phyloP scores from a whole-genome alignment of 2,329 filamentous ascomycete species.

The Zasmidium cellare region DNA sequence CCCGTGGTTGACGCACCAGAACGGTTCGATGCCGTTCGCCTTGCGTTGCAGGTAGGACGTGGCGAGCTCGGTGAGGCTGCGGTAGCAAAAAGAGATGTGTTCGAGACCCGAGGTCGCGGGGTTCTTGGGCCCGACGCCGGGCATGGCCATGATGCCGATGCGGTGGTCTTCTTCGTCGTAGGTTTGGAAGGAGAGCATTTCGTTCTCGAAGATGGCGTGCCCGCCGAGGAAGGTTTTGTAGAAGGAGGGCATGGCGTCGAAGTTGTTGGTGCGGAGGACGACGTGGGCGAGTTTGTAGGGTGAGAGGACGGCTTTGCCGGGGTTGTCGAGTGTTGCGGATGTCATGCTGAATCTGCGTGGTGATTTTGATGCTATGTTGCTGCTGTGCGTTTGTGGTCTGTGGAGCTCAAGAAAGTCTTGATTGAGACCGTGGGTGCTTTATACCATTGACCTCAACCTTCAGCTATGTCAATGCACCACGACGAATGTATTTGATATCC shows the following conservation, averaged over 20 bases:
- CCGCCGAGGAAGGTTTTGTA: constrained; percentile 30
- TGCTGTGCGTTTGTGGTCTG: not conserved
- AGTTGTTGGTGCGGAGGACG: constrained; percentile 28
- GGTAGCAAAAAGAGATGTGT: constrained; percentile 30
- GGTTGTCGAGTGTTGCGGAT: constrained; percentile 10
- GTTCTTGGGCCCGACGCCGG: constrained; percentile 13
- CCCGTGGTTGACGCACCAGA: constrained; percentile 28
- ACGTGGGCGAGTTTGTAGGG: constrained; percentile 29
- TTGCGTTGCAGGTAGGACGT: constrained; percentile 25
- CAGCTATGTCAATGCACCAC: too few relatives aligned
- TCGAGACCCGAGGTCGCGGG: constrained; percentile 21
- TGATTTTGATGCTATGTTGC: not conserved
- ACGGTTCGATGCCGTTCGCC: constrained; percentile 18
- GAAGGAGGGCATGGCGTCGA: constrained; percentile 24
- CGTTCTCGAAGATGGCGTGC: constrained; percentile 17
- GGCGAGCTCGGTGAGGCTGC: constrained; percentile 20
- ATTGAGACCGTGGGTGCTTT: too few relatives aligned
- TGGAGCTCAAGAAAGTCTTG: too few relatives aligned
- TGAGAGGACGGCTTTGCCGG: constrained; percentile 15
- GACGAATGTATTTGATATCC: too few relatives aligned
- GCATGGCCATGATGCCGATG: constrained; percentile 23
- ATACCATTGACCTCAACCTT: too few relatives aligned
- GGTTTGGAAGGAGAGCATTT: constrained; percentile 23
- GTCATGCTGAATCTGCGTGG: not conserved
- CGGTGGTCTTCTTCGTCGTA: constrained; percentile 33